Evolutionary conservation across 805 yeast species (phyloP), one percentile per base, ranked within the genome.

Genomic region (Vanderwaltozyma polyspora): DNA sequence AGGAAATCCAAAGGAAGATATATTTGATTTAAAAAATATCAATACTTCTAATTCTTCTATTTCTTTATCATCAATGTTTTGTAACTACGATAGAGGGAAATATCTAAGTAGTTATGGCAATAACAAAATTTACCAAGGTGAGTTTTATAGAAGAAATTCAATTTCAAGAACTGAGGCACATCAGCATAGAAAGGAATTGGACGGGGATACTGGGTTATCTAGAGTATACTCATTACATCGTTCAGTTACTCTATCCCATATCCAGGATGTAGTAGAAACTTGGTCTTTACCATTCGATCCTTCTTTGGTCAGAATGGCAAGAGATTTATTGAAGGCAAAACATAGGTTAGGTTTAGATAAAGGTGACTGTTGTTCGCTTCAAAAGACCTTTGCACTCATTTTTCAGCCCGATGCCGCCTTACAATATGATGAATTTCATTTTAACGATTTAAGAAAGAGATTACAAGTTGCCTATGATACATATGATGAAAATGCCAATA

Each of bases 211-310:
- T 4, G 38, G 28, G 11, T 39, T 33, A 6, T 17, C 28, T 14
- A n/a, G 33, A 6, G 24, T 29, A 9, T 38, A 32, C 15, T 28
- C 32, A 16, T 31, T 46, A 18, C 38, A 46, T 31, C 42, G 57
- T 7, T 45, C 48, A 21, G 38, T 40, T 22, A 52, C 59, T 2
- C 29, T 38, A 8, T 52, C 61, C 1, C 37, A 44, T 25, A 40
- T 55, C 3, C 50, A 49, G 26, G 50, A 49, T 25, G 42, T 42
- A 1, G 33, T 50, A 5, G 55, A 51, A 18, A 24, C 36, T 10
- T 56, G 61, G 61, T 30, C 29, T 1, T 28, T 49, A 21, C 60
- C 60, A 5, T 55, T 54, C 35, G 59, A 55, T 32, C 48, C 57
- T 2, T 53, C 60, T 3, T 35, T 49, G 11, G 44, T 50, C 2